Evolutionary conservation across 148 eudicot species (phyloP), one percentile per base, ranked within the genome.

Genomic region (Linanthus parryae): DNA sequence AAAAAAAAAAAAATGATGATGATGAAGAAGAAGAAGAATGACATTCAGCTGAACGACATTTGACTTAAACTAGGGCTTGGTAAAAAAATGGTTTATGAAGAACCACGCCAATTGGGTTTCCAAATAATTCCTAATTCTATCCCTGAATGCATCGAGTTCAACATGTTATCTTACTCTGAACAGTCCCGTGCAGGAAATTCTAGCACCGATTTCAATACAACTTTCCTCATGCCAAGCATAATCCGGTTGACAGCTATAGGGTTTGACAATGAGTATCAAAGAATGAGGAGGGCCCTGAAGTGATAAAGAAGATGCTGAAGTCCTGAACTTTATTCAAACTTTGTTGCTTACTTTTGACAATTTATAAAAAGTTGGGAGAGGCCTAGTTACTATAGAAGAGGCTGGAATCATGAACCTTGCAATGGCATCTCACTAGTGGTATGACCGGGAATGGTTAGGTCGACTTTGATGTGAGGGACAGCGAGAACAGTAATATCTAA

Each of bases 301-400:
- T 61, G 53, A 54, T 37, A 72, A 71, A 71, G 67, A 23, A 58
- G 74, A 76, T 68, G 74, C 71, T 65, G 57, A 26, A 26, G 54
- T 62, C 62, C 63, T 34, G 8, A 28, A 68, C 65, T 69, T 58
- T 75, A 57, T 61, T 61, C 42, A 65, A 74, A 65, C 51, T 62
- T 31, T 11, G 48, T 44, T 35, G 27, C 10, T 21, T 45, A 19
- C 67, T 67, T 67, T 75, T 65, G 54, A 10, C 30, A 21, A 41
- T 14, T 21, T 2, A 41, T 43, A 34, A 33, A 48, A 17, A 22
- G 68, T 51, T 51, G 23, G 24, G 55, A 30, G 55, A 31, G 52
- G n/a, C n/a, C n/a, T n/a, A n/a, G n/a, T n/a, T n/a, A n/a, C n/a
- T n/a, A n/a, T n/a, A n/a, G n/a, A n/a, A n/a, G n/a, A n/a, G n/a